Base-by-base conservation (phyloP, 148 eudicot species). In the Vaccinium macrocarpon region DNA sequence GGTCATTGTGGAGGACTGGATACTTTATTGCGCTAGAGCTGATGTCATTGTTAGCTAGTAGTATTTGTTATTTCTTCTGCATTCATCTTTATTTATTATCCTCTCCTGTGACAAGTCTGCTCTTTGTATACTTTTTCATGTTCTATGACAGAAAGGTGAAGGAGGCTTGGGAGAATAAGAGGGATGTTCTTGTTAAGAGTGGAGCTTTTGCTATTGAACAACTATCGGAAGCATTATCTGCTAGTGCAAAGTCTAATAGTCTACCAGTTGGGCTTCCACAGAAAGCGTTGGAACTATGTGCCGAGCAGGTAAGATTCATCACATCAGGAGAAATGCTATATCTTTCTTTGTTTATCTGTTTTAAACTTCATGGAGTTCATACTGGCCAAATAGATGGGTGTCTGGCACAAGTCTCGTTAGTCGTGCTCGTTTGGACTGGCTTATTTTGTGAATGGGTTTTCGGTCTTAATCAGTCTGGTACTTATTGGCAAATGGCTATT, bases 171-270 rank as follows among this genome's bases (percentile, higher is more conserved):
- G 94, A 91, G 55, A 89, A 51, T 78, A 93, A 93, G 87, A 91
- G 87, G 87, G 97, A 93, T 38, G 84, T 79, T 77, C 95, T 96
- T 61, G 84, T 94, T 72, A 88, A 91, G 83, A 93, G 99, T 85
- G 99, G 99, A 79, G 80, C 94, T 23, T 93, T 87, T 92, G 99
- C 99, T 48, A 94, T 96, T 35, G 97, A 96, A 85, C 99, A 96
- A 79, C 86, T 96, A 84, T 92, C 98, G 5, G 97, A 96, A 90
- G 99, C 99, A 78, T 85, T 96, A 81, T 83, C 98, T 77, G 89
- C 94, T 15, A 90, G 87, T 88, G 93, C 97, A 73, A 87, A 52
- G 64, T 91, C 92, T 82, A 80, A 87, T 79, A 93, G 88, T 84
- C 51, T 96, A 66, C 91, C 94, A 13, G 94, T 91, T 85, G 98